Percentiles rank a stretch among this genome's conserved stretches.
Evolutionary conservation across 768 basidiomycete species (phyloP).

Genomic region (Krasilnikovozyma curviuscula): DNA sequence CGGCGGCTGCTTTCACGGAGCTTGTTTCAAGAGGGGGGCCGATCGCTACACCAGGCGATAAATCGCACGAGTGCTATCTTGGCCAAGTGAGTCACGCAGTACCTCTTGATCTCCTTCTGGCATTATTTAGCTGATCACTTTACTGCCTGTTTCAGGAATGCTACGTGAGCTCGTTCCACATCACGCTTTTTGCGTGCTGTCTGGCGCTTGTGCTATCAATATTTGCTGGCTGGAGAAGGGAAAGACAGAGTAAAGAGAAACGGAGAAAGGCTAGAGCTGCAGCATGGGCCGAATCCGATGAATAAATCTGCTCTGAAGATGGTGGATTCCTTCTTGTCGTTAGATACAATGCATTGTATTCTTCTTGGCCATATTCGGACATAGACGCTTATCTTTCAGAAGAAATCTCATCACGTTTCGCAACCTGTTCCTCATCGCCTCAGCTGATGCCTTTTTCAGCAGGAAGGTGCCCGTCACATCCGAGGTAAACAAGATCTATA

Average conservation of each 20-base stretch:
- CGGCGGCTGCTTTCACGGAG: not conserved
- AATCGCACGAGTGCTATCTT: constrained; percentile 6
- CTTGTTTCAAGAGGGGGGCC: not conserved
- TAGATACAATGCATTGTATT: too few relatives aligned
- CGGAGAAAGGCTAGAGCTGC: not conserved
- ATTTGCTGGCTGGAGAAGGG: constrained; percentile 6
- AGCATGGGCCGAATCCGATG: too few relatives aligned
- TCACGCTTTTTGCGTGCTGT: not conserved
- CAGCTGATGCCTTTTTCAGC: too few relatives aligned
- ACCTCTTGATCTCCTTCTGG: not conserved
- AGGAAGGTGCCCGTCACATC: too few relatives aligned
- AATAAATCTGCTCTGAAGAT: too few relatives aligned
- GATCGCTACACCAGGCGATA: not conserved
- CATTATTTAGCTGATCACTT: not conserved
- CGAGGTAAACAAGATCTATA: too few relatives aligned
- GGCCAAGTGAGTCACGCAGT: constrained; percentile 1
- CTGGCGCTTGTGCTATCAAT: constrained; percentile 7
- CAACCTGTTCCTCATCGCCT: too few relatives aligned
- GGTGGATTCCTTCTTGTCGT: too few relatives aligned
- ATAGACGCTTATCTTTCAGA: too few relatives aligned
- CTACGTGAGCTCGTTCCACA: constrained; percentile 7
- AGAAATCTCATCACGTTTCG: too few relatives aligned
- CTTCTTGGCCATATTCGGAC: too few relatives aligned
- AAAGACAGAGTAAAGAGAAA: constrained; percentile 1
- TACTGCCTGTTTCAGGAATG: not conserved